A percentile compares a stretch with the other conserved stretches of the same genome.
These are phyloP conservation scores for Cercospora sp. DNA, from an alignment of 2,329 filamentous ascomycete species.

Conservation along the genomic window DNA sequence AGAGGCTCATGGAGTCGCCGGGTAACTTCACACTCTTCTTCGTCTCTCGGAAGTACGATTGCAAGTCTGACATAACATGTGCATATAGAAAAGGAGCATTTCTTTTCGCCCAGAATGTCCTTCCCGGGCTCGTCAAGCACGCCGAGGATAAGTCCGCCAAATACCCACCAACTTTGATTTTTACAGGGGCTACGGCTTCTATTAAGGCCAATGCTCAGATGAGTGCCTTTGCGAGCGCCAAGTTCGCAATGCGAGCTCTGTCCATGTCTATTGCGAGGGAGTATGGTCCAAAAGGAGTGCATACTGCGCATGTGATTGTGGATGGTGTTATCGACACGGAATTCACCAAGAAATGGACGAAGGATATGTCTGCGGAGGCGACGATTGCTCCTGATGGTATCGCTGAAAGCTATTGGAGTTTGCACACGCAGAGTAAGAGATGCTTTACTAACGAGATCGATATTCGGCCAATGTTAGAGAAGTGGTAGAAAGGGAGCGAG, in stretches of 20 bases:
- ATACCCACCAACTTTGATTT: slow-evolving; percentile 73
- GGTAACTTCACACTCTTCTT: slow-evolving; percentile 39
- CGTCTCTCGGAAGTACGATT: neutral
- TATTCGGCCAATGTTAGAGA: slow-evolving; percentile 75
- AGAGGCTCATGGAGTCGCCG: slow-evolving; percentile 50
- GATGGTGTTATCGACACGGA: slow-evolving; percentile 83
- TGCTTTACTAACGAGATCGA: slow-evolving; percentile 80
- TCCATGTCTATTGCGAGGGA: slow-evolving; percentile 75
- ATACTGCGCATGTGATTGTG: slow-evolving; percentile 71
- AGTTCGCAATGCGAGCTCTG: slow-evolving; percentile 73
- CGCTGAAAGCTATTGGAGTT: slow-evolving; percentile 78
- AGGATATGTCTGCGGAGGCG: slow-evolving; percentile 56
- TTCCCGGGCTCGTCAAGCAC: slow-evolving; percentile 68
- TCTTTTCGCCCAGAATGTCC: slow-evolving; percentile 68
- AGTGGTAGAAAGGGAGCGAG: slow-evolving; percentile 57
- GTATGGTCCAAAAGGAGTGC: slow-evolving; percentile 78
- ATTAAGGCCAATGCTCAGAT: slow-evolving; percentile 68
- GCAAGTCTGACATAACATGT: neutral
- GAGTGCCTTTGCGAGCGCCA: slow-evolving; percentile 71
- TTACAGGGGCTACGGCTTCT: slow-evolving; percentile 81
- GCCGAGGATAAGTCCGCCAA: slow-evolving; percentile 49
- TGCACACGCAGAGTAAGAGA: slow-evolving; percentile 76
- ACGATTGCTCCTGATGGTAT: slow-evolving; percentile 80
- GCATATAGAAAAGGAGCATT: slow-evolving; percentile 63
- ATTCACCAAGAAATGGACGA: slow-evolving; percentile 60